These are phyloP conservation scores for Panicum miliaceum DNA, from an alignment of 176 grass and related monocot species.

Conservation along the genomic window DNA sequence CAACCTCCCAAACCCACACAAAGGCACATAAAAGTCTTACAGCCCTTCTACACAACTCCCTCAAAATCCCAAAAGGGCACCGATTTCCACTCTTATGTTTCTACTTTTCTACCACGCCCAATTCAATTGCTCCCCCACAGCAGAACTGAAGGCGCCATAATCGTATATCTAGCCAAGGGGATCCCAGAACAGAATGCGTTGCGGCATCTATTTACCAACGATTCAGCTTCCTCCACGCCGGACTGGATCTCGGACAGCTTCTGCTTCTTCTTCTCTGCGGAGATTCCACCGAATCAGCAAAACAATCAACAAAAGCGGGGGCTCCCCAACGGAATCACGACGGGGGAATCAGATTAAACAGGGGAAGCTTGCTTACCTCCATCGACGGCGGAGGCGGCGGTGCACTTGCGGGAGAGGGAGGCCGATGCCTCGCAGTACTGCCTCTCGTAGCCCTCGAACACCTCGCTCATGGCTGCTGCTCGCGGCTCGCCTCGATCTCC, in stretches of 20 bases:
- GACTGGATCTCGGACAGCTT: constrained; percentile 86
- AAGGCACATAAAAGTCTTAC: background rate
- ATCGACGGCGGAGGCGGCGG: constrained; percentile 66
- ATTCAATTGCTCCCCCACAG: constrained; percentile 7
- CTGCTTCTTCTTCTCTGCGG: constrained; percentile 82
- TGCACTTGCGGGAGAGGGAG: constrained; percentile 78
- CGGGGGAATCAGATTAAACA: background rate
- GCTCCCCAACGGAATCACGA: background rate
- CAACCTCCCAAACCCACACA: background rate
- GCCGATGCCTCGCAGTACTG: constrained; percentile 89
- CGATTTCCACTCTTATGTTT: background rate
- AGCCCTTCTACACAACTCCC: background rate
- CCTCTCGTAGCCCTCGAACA: constrained; percentile 91
- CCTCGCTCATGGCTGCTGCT: constrained; percentile 77
- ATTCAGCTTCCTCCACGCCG: constrained; percentile 79
- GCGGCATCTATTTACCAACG: constrained; percentile 63
- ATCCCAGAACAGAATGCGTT: background rate
- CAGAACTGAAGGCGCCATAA: background rate
- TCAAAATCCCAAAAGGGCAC: background rate
- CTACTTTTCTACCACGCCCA: background rate
- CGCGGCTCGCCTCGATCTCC: constrained; percentile 30
- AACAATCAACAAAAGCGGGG: background rate
- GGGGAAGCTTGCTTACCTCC: constrained; percentile 51
- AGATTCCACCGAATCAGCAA: constrained; percentile 42
- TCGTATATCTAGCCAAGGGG: background rate